Conservation (phyloP, 106 monocot genomes). For the Acorus gramineus region DNA sequence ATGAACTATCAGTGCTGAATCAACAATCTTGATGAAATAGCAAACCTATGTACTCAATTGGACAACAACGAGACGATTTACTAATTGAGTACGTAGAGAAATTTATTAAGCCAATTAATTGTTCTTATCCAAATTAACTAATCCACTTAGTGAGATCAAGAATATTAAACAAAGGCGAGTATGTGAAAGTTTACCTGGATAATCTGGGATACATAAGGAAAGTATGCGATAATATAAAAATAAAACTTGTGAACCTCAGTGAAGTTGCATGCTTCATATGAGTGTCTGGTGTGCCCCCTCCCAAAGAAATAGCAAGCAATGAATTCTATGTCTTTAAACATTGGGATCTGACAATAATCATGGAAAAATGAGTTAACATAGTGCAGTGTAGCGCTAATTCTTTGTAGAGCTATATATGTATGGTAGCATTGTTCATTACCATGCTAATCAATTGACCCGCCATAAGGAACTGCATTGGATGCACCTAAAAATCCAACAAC, state of each 20-base stretch:
- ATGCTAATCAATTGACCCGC: constrained; percentile 95
- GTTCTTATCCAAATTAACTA: too few species aligned
- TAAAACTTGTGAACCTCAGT: constrained; percentile 60
- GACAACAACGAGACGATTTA: too few species aligned
- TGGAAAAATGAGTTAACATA: constrained; percentile 2
- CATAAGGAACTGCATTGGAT: constrained; percentile 98
- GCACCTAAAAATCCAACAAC: constrained; percentile 33
- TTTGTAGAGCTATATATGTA: too few species aligned
- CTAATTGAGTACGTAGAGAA: too few species aligned
- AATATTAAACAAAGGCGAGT: too few species aligned
- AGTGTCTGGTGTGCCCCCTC: constrained; percentile 27
- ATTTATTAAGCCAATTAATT: too few species aligned
- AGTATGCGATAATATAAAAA: constrained; percentile 70
- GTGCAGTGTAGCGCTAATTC: neutral
- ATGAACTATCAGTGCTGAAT: too few species aligned
- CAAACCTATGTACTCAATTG: too few species aligned
- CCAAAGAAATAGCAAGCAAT: constrained; percentile 81
- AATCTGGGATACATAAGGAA: constrained; percentile 91
- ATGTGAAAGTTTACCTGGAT: constrained; percentile 52
- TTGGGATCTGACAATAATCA: constrained; percentile 41
- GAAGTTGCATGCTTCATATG: constrained; percentile 55
- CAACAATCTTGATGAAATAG: too few species aligned
- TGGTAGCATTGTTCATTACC: constrained; percentile 20
- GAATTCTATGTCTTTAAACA: constrained; percentile 85
- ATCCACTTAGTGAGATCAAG: too few species aligned